These are phyloP conservation scores for Herpetospermum pedunculosum DNA, from an alignment of 306 rosid species.

Conservation along the genomic window DNA sequence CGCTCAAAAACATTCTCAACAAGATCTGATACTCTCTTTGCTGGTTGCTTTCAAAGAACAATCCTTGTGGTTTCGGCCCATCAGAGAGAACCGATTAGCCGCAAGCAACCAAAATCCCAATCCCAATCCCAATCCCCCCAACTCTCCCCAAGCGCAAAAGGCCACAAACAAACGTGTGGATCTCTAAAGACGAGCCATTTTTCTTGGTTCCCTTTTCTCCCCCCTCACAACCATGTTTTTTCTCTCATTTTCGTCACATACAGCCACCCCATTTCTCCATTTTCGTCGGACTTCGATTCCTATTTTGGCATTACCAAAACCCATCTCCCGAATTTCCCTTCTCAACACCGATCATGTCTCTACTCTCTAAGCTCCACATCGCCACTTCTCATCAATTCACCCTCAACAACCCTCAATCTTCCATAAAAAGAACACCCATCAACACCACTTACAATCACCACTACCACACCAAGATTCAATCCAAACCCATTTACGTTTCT, in stretches of 20 bases:
- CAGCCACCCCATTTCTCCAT: conserved; percentile 16
- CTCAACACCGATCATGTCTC: conserved; percentile 33
- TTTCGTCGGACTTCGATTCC: conserved; percentile 14
- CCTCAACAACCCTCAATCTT: conserved; percentile 2
- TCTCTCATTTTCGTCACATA: conserved; percentile 21
- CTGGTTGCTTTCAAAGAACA: no score
- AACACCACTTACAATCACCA: background rate
- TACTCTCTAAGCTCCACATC: conserved; percentile 39
- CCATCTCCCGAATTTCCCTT: background rate
- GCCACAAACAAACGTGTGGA: conserved; percentile 16
- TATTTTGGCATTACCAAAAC: background rate
- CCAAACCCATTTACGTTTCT: conserved; percentile 35
- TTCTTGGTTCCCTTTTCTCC: background rate
- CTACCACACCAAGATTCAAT: conserved; percentile 18
- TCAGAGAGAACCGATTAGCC: background rate
- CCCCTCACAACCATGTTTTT: conserved; percentile 29
- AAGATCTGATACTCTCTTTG: background rate
- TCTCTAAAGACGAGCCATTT: background rate
- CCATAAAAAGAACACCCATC: background rate
- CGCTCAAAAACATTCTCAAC: background rate
- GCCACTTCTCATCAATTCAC: conserved; percentile 20
- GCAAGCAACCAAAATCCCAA: background rate
- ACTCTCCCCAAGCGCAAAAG: background rate
- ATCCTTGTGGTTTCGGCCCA: no score
- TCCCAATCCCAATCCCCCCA: no score